Evolutionary conservation across 148 eudicot genomes (phyloP).

Genomic region (Vaccinium myrtillus): DNA sequence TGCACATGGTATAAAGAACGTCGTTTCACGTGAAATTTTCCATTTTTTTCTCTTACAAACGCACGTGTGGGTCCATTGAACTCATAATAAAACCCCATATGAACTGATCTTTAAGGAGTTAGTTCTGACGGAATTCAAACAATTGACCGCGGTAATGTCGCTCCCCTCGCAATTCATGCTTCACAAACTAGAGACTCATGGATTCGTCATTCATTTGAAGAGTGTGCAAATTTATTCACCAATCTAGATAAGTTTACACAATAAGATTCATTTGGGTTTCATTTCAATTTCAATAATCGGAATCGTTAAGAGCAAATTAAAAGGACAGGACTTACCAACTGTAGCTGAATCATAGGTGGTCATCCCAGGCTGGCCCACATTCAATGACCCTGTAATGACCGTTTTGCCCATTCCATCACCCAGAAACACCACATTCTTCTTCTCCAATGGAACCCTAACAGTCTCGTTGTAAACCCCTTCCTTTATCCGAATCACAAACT

Average conservation of each 20-base stretch:
- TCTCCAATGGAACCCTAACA: slow-evolving; percentile 63
- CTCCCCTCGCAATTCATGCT: background rate
- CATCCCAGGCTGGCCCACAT: slow-evolving; percentile 55
- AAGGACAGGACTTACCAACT: slow-evolving; percentile 46
- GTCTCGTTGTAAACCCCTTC: slow-evolving; percentile 77
- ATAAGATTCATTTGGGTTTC: background rate
- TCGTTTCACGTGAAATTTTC: background rate
- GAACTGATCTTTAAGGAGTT: no score
- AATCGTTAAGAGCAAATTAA: background rate
- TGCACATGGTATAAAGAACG: background rate
- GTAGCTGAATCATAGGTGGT: slow-evolving; percentile 74
- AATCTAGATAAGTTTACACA: background rate
- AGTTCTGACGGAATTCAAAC: background rate
- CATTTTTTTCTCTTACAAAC: no score
- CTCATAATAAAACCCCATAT: no score
- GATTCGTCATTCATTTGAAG: background rate
- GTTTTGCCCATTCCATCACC: slow-evolving; percentile 92
- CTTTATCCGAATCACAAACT: slow-evolving; percentile 57
- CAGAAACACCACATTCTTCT: slow-evolving; percentile 68
- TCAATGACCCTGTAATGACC: slow-evolving; percentile 60
- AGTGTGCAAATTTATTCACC: background rate
- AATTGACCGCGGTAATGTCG: background rate
- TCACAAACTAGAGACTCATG: background rate
- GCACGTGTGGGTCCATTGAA: no score
- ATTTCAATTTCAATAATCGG: background rate